Percentiles rank a stretch among this genome's conserved stretches.
phyloP scores from a whole-genome alignment of 345 rosid genomes.

The Rhodomyrtus tomentosa region DNA sequence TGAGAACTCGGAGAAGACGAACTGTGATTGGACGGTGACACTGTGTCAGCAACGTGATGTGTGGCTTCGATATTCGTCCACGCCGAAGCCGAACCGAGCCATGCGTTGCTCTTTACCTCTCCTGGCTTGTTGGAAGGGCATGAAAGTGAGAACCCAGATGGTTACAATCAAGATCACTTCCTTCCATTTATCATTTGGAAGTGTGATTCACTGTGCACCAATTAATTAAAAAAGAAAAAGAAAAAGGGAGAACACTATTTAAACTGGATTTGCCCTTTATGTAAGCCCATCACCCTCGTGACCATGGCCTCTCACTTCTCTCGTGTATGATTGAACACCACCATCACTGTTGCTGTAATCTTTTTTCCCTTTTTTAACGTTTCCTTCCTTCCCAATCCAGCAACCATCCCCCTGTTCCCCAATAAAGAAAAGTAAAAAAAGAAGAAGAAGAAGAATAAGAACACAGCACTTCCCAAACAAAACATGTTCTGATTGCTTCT shows the following conservation, averaged over 20 bases:
- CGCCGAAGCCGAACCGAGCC: neutral
- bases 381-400: neutral
- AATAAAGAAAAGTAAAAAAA: too few relatives aligned
- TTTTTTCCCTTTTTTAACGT: neutral
- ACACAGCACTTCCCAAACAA: neutral
- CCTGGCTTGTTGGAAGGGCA: neutral
- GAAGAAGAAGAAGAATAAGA: neutral
- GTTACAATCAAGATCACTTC: neutral
- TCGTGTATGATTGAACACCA: neutral
- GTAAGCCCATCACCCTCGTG: neutral
- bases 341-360: neutral
- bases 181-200: neutral
- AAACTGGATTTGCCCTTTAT: neutral
- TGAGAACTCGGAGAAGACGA: neutral
- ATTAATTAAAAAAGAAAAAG: neutral
- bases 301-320: slow-evolving; percentile 4
- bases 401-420: neutral
- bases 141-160: neutral
- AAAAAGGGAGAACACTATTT: neutral
- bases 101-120: neutral
- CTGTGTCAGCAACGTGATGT: neutral
- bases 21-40: neutral
- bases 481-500: neutral
- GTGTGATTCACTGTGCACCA: neutral
- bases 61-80: neutral